Conservation (phyloP, 768 basidiomycete species). For the Rickenella mellea region DNA sequence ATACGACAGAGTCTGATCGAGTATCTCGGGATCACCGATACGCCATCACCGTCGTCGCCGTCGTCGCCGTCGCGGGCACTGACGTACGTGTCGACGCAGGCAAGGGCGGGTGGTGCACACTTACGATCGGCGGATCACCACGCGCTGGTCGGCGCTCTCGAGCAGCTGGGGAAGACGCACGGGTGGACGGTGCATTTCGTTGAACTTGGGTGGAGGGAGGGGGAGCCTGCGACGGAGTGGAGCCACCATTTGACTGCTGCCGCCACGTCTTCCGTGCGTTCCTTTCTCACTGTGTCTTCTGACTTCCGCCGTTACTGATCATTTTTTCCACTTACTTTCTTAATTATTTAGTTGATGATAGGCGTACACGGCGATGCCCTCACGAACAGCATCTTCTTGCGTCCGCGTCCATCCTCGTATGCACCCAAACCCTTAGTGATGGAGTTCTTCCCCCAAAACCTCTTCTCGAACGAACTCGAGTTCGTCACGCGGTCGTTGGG, state of each 20-base stretch:
- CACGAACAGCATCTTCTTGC: constrained; percentile 64
- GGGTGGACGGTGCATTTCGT: constrained; percentile 51
- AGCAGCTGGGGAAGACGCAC: constrained; percentile 36
- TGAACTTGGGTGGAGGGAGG: constrained; percentile 43
- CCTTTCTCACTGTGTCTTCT: neutral
- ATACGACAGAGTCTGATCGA: constrained; percentile 25
- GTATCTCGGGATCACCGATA: constrained; percentile 22
- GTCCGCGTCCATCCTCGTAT: constrained; percentile 30
- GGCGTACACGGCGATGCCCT: constrained; percentile 54
- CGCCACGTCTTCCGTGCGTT: constrained; percentile 32
- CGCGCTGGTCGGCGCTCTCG: constrained; percentile 48
- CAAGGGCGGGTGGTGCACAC: constrained; percentile 37
- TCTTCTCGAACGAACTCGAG: constrained; percentile 55
- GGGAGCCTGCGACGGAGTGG: neutral
- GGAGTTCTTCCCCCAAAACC: constrained; percentile 67
- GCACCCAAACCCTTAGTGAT: constrained; percentile 45
- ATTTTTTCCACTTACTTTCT: no score
- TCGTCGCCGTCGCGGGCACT: constrained; percentile 8
- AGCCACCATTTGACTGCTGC: constrained; percentile 20
- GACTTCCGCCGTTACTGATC: constrained; percentile 6
- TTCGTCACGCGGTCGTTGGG: constrained; percentile 43
- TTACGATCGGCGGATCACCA: constrained; percentile 48
- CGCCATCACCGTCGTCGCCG: constrained; percentile 3
- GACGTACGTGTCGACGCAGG: constrained; percentile 35
- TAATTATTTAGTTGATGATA: constrained; percentile 38